These are phyloP conservation scores for Komagataella populi DNA, from an alignment of 805 yeast species.

Conservation along the genomic window DNA sequence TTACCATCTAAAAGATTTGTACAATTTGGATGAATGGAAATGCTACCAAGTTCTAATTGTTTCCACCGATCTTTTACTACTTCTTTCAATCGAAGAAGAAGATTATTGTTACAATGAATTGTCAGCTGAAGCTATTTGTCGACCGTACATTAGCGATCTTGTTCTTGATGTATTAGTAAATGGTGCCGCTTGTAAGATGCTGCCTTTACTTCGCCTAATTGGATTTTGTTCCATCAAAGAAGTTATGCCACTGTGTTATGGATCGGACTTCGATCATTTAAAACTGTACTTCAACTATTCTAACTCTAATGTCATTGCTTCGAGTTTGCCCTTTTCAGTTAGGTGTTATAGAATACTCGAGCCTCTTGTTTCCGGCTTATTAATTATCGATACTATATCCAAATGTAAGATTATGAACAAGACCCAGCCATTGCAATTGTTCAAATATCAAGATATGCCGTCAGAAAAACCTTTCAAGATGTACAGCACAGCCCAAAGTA, in stretches of 20 bases:
- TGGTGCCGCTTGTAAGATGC: neutral
- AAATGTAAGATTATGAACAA: constrained; percentile 67
- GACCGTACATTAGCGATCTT: neutral
- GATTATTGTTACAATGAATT: neutral
- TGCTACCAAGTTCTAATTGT: constrained; percentile 40
- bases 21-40: neutral
- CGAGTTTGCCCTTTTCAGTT: neutral
- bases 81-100: constrained; percentile 31
- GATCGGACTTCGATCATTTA: neutral
- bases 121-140: neutral
- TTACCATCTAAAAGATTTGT: neutral
- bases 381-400: constrained; percentile 30
- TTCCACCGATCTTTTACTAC: constrained; percentile 69
- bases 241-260: neutral
- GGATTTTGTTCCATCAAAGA: neutral
- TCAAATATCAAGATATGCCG: constrained; percentile 25
- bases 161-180: neutral
- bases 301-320: neutral
- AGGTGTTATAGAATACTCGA: neutral
- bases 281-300: neutral
- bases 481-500: constrained; percentile 63
- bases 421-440: constrained; percentile 76
- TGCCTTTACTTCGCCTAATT: neutral
- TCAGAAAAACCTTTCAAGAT: constrained; percentile 14
- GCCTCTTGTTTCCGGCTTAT: neutral